Conservation (phyloP, 768 basidiomycete species). For the Phlegmacium glaucopus region DNA sequence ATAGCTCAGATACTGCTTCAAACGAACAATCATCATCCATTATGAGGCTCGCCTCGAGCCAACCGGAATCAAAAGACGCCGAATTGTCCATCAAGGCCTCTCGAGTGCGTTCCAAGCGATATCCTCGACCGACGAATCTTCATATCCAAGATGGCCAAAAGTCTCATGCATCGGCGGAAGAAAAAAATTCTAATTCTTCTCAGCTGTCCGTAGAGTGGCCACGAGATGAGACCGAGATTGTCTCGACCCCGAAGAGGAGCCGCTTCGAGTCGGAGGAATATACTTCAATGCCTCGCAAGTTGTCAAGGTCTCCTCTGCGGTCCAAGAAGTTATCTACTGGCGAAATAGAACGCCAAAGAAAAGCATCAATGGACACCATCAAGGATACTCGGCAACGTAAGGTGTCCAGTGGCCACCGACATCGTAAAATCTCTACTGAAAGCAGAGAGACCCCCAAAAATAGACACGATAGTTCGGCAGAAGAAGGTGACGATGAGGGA, state of each 20-base stretch:
- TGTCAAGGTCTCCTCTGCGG: conserved; percentile 28
- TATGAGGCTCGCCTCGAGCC: conserved; percentile 33
- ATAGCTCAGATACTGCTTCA: conserved; percentile 18
- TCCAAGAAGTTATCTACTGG: conserved; percentile 41
- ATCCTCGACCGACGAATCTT: conserved; percentile 45
- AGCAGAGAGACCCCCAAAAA: conserved; percentile 34
- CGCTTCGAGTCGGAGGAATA: conserved; percentile 40
- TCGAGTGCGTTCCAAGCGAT: conserved; percentile 53
- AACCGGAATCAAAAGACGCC: conserved; percentile 40
- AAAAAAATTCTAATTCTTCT: conserved; percentile 41
- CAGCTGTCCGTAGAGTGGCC: conserved; percentile 52
- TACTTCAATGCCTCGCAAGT: conserved; percentile 24
- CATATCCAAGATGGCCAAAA: conserved; percentile 36
- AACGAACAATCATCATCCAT: conserved; percentile 12
- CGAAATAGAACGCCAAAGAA: conserved; percentile 27
- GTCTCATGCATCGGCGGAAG: conserved; percentile 22
- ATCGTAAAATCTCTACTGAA: conserved; percentile 47
- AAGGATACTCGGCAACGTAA: conserved; percentile 40
- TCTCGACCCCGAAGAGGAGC: conserved; percentile 55
- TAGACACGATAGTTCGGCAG: conserved; percentile 59
- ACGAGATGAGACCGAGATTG: conserved; percentile 43
- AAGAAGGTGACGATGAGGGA: conserved; percentile 75
- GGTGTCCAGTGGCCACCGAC: conserved; percentile 35
- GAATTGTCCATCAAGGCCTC: conserved; percentile 34
- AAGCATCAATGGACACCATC: conserved; percentile 28